Conservation (phyloP, 2,329 filamentous ascomycete species). For the Raffaelea albimanens region DNA sequence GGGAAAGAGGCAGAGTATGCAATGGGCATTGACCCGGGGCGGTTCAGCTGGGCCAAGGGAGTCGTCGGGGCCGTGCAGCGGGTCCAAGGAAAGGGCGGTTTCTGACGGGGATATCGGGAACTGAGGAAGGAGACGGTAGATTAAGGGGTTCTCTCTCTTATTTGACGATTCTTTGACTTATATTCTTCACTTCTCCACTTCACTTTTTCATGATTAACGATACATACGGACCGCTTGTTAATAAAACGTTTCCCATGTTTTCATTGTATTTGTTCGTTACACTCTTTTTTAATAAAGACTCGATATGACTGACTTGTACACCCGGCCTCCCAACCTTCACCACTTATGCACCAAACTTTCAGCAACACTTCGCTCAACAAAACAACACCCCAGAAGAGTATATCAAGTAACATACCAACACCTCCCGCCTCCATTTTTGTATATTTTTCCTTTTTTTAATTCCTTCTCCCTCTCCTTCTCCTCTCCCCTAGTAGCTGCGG, state of each 20-base stretch:
- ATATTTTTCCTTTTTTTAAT: background rate
- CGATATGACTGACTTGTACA: too few relatives aligned
- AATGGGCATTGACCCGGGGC: constrained; percentile 42
- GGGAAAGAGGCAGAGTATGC: constrained; percentile 38
- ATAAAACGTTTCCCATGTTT: too few relatives aligned
- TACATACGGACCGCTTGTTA: too few relatives aligned
- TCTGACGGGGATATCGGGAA: constrained; percentile 21
- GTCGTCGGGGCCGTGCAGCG: constrained; percentile 47
- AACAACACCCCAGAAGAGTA: too few relatives aligned
- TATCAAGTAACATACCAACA: background rate
- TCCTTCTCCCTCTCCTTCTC: background rate
- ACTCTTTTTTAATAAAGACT: too few relatives aligned
- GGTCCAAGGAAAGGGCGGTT: constrained; percentile 46
- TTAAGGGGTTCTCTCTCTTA: background rate
- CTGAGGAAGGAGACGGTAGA: background rate
- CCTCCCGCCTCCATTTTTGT: background rate
- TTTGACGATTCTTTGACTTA: background rate
- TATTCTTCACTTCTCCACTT: background rate
- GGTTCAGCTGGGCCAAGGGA: constrained; percentile 49
- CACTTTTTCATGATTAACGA: background rate
- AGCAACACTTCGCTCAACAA: too few relatives aligned
- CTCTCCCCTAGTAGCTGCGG: constrained; percentile 46
- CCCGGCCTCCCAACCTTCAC: too few relatives aligned
- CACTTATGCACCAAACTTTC: too few relatives aligned
- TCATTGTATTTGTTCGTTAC: too few relatives aligned